phyloP scores from a whole-genome alignment of 2,329 filamentous ascomycete genomes.

The Bimuria novae-zelandiae region DNA sequence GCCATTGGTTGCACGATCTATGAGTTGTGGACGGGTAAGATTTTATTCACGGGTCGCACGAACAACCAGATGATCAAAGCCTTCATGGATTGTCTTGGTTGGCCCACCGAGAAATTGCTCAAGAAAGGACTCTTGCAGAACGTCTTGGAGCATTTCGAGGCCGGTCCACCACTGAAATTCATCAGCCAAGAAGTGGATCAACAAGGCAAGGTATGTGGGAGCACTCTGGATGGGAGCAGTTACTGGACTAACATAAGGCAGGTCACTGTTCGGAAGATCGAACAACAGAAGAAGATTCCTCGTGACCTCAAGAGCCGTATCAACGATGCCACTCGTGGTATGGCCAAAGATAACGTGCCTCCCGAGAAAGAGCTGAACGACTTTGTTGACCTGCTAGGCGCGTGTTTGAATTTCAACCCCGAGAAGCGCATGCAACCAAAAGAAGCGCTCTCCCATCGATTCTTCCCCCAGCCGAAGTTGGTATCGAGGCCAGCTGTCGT shows the following conservation, averaged over 20 bases:
- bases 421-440: constrained; percentile 87
- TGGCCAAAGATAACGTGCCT: constrained; percentile 62
- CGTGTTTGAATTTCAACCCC: constrained; percentile 85
- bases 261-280: constrained; percentile 69
- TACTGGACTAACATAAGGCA: constrained; percentile 41
- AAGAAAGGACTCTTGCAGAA: constrained; percentile 67
- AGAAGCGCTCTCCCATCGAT: constrained; percentile 87
- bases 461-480: constrained; percentile 63
- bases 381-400: constrained; percentile 86
- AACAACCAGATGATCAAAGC: constrained; percentile 98
- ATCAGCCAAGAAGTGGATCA: constrained; percentile 73
- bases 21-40: constrained; percentile 96
- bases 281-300: constrained; percentile 65
- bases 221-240: not conserved
- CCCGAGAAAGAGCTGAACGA: constrained; percentile 78
- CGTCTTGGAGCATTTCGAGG: constrained; percentile 73
- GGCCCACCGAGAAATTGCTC: constrained; percentile 86
- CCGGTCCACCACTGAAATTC: constrained; percentile 73
- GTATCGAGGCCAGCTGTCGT: constrained; percentile 28
- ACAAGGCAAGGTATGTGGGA: constrained; percentile 33
- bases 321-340: constrained; percentile 69
- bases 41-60: constrained; percentile 89
- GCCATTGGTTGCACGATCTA: constrained; percentile 96
- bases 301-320: constrained; percentile 79
- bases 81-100: constrained; percentile 95